phyloP scores from a whole-genome alignment of 78 protist genomes.

The Tieghemostelium lacteum region DNA sequence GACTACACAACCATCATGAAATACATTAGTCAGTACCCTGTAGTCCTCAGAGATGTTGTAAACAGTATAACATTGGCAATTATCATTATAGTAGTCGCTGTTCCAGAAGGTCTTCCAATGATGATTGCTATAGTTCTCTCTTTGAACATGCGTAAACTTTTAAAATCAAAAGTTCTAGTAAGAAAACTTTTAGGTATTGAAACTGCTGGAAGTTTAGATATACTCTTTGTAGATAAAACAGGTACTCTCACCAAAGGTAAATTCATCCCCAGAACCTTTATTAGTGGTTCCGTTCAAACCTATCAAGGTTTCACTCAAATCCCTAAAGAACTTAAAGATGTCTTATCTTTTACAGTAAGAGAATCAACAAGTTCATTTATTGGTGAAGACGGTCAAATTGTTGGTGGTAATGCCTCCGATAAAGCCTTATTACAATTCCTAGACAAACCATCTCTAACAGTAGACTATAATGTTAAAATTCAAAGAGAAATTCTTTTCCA shows the following conservation, averaged over 20 bases:
- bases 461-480: slow-evolving; percentile 45
- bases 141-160: slow-evolving; percentile 81
- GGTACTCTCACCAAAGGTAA: slow-evolving; percentile 87
- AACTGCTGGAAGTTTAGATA: slow-evolving; percentile 84
- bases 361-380: slow-evolving; percentile 81
- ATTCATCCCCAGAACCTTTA: slow-evolving; percentile 69
- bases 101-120: slow-evolving; percentile 87
- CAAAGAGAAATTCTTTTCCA: slow-evolving; percentile 73
- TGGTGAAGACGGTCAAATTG: slow-evolving; percentile 81
- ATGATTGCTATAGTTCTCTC: slow-evolving; percentile 87
- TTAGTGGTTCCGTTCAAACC: slow-evolving; percentile 58
- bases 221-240: slow-evolving; percentile 84
- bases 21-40: slow-evolving; percentile 60
- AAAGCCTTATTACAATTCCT: slow-evolving; percentile 78
- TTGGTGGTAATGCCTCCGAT: slow-evolving; percentile 86
- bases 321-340: slow-evolving; percentile 63
- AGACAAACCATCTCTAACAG: slow-evolving; percentile 41
- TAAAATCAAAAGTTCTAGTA: slow-evolving; percentile 84
- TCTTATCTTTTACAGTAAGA: slow-evolving; percentile 76
- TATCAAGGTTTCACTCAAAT: slow-evolving; percentile 63
- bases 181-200: slow-evolving; percentile 85
- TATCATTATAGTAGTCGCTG: slow-evolving; percentile 86
- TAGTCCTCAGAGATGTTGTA: slow-evolving; percentile 81
- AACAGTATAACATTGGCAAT: slow-evolving; percentile 83
- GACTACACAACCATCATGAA: slow-evolving; percentile 14